Evolutionary conservation across 2,329 filamentous ascomycete species (phyloP).

Genomic region (Metarhizium brunneum): DNA sequence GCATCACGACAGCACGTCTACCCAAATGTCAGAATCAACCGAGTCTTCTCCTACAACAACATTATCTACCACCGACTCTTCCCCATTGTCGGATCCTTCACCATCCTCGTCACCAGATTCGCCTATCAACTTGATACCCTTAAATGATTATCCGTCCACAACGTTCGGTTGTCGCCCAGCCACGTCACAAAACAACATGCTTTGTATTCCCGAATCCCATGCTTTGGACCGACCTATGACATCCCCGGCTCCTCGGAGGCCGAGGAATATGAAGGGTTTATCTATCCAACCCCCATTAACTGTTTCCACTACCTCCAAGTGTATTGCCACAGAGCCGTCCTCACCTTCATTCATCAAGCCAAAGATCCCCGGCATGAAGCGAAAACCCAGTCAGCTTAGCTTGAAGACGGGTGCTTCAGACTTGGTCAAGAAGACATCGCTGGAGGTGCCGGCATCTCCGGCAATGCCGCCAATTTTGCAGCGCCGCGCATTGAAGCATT

Average conservation of each 20-base stretch:
- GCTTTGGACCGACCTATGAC: conserved; percentile 51
- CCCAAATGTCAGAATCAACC: conserved; percentile 70
- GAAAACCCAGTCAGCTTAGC: conserved; percentile 70
- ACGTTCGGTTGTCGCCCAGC: conserved; percentile 40
- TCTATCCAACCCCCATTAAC: conserved; percentile 61
- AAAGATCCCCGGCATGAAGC: conserved; percentile 58
- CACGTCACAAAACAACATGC: conserved; percentile 14
- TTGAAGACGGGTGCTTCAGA: conserved; percentile 62
- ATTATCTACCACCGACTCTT: conserved; percentile 84
- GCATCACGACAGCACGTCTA: conserved; percentile 70
- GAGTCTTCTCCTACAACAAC: conserved; percentile 95
- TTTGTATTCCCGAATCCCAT: conserved; percentile 33
- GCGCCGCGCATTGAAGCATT: conserved; percentile 55
- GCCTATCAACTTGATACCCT: conserved; percentile 62
- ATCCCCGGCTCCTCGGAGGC: conserved; percentile 59
- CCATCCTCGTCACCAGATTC: conserved; percentile 91
- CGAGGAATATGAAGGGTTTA: conserved; percentile 76
- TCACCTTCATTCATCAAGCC: conserved; percentile 77
- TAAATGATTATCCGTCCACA: conserved; percentile 58
- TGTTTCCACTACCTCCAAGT: conserved; percentile 34
- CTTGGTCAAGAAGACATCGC: conserved; percentile 35
- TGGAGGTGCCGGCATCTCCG: conserved; percentile 48
- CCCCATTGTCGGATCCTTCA: conserved; percentile 80
- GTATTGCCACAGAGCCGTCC: conserved; percentile 53
- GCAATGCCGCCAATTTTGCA: conserved; percentile 49